Evolutionary conservation across 768 basidiomycete species (phyloP), one percentile per base, ranked within the genome.

Genomic region (Chalciporus sphaerocephalus): DNA sequence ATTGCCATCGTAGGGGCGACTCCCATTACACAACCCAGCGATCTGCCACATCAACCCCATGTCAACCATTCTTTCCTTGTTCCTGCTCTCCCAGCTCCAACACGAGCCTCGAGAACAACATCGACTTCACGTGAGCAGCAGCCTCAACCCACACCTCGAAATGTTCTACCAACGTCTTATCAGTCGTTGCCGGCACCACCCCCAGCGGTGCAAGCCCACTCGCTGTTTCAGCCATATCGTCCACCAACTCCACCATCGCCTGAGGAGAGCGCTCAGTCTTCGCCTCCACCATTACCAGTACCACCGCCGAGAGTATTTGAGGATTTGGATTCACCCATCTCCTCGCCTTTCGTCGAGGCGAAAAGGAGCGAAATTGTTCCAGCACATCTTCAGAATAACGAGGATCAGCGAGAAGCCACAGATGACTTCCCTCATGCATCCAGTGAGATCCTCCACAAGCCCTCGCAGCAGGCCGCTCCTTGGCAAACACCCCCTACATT

Each of bases 1-100:
- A 65, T 65, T 15, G 54, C 64, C 20, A 52, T 65, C 16, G 59
- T 65, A 10, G 60, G 56, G 21, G 60, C 64, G 38, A 67, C 64
- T 17, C 64, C 64, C 4, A 17, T 55, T 16, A 33, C 53, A 12
- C 28, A 43, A 13, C 17, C 39, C 20, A 48, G 45, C 17, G 55
- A 67, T 8, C 42, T 65, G n/a, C 63, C 64, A 9, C 50, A 42
- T 9, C 38, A 55, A 7, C 38, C 40, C 28, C 53, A 43, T 27
- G 44, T 65, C 28, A 52, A 65, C 44, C 47, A 54, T 42, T 30
- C 41, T 21, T 37, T 67, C 2, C 60, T 65, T 33, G 59, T 45
- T 0, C 64, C 63, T 17, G 45, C 63, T 13, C 53, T 64, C 50
- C 54, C 64, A 22, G 51, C 62, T 6, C 57, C 64, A n/a, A 36